phyloP scores from a whole-genome alignment of 306 rosid genomes.

The Styphnolobium japonicum region DNA sequence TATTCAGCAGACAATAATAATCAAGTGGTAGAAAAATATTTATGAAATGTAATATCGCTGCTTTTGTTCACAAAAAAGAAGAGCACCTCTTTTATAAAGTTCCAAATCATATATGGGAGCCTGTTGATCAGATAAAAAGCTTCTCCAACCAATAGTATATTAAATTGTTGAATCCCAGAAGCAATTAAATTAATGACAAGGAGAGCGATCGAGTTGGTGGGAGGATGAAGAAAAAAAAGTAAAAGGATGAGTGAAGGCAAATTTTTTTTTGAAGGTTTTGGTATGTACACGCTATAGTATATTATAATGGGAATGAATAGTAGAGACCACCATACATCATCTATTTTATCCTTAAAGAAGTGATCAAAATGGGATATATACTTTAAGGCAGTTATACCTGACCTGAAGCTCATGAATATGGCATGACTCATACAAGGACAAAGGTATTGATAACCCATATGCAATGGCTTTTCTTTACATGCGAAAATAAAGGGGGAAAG shows the following conservation, averaged over 20 bases:
- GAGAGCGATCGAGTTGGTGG: not conserved
- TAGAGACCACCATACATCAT: not conserved
- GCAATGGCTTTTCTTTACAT: not conserved
- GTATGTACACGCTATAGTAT: not conserved
- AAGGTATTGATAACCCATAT: not conserved
- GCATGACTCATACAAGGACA: constrained; percentile 29
- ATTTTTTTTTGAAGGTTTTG: not conserved
- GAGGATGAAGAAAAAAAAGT: not conserved
- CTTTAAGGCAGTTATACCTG: constrained; percentile 11
- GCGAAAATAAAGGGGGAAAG: constrained; percentile 13
- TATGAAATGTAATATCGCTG: constrained; percentile 21
- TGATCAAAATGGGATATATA: not conserved
- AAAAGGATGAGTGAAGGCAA: not conserved
- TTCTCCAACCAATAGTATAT: constrained; percentile 6
- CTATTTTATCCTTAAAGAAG: not conserved
- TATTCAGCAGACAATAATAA: constrained; percentile 3
- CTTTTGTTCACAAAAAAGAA: constrained; percentile 22
- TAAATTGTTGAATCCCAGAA: constrained; percentile 20
- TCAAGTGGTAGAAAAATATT: constrained; percentile 21
- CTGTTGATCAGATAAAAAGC: constrained; percentile 31
- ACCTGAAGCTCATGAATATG: constrained; percentile 16
- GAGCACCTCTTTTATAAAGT: constrained; percentile 24
- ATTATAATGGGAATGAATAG: not conserved
- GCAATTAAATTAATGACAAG: not conserved
- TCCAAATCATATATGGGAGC: not conserved